These are phyloP conservation scores for Kwoniella dendrophila DNA, from an alignment of 768 basidiomycete genomes.

Conservation along the genomic window DNA sequence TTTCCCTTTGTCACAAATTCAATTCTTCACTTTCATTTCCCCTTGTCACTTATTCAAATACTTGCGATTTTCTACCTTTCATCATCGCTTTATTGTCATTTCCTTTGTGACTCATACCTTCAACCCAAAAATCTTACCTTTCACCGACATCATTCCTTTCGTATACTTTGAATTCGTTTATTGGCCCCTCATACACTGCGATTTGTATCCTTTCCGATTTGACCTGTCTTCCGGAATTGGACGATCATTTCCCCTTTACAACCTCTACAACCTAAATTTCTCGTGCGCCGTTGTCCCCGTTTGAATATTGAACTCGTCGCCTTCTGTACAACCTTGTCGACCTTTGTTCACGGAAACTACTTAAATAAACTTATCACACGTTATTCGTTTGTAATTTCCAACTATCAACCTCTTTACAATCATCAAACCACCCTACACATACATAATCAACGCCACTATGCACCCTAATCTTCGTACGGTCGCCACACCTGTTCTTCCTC, in stretches of 20 bases:
- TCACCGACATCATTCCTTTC: too few species aligned
- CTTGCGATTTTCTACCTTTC: background rate
- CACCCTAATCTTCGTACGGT: slow-evolving; percentile 49
- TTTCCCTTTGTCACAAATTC: slow-evolving; percentile 4
- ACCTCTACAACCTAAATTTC: background rate
- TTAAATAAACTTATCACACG: background rate
- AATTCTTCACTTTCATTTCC: background rate
- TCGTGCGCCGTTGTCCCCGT: slow-evolving; percentile 1
- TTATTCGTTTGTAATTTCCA: background rate
- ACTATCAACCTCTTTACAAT: background rate
- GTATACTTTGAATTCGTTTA: background rate
- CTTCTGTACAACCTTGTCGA: background rate
- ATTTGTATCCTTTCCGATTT: slow-evolving; percentile 17
- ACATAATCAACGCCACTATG: slow-evolving; percentile 31
- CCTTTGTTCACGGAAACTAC: background rate
- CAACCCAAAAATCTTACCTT: background rate
- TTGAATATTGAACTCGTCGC: background rate
- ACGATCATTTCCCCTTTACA: background rate
- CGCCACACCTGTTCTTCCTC: slow-evolving; percentile 26
- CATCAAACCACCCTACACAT: background rate
- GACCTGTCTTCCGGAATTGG: slow-evolving; percentile 3
- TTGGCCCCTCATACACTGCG: slow-evolving; percentile 4
- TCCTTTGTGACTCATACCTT: background rate
- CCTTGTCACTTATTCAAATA: slow-evolving; percentile 1
- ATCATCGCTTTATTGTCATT: background rate